Evolutionary conservation across 768 basidiomycete species (phyloP).

Genomic region (Lepiota venenata): DNA sequence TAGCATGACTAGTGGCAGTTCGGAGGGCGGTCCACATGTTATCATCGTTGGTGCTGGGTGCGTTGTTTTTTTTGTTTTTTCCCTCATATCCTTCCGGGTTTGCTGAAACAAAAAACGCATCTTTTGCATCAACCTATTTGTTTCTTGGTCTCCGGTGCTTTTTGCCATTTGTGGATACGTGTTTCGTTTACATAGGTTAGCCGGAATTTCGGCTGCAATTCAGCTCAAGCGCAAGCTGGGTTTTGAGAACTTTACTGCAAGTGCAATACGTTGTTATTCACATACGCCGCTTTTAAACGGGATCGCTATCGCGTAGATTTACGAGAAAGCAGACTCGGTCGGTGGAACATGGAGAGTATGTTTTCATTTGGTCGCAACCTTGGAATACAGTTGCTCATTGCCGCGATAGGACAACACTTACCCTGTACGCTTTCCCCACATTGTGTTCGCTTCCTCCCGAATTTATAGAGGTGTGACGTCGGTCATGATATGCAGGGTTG

Average conservation of each 20-base stretch:
- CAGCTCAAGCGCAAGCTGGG: slow-evolving; percentile 38
- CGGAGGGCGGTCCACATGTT: slow-evolving; percentile 29
- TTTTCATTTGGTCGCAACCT: slow-evolving; percentile 9
- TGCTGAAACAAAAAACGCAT: background rate
- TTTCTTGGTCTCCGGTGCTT: background rate
- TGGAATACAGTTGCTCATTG: background rate
- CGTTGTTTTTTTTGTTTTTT: slow-evolving; percentile 15
- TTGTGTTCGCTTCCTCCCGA: background rate
- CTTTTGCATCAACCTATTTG: background rate
- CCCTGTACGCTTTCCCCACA: slow-evolving; percentile 30
- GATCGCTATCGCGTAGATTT: slow-evolving; percentile 33
- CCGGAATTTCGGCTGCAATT: slow-evolving; percentile 47
- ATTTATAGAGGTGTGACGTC: background rate
- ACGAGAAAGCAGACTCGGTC: slow-evolving; percentile 42
- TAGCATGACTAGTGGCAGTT: slow-evolving; percentile 15
- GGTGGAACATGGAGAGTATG: slow-evolving; percentile 59
- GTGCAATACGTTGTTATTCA: slow-evolving; percentile 12
- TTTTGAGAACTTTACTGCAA: slow-evolving; percentile 47
- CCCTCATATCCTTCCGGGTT: background rate
- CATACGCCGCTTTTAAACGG: background rate
- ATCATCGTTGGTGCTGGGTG: slow-evolving; percentile 53
- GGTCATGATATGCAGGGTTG: slow-evolving; percentile 35
- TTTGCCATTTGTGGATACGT: background rate
- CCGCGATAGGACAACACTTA: slow-evolving; percentile 49
- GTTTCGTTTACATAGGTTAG: slow-evolving; percentile 34